phyloP scores from a whole-genome alignment of 2,329 filamentous ascomycete species.

The Penicillium hordei region DNA sequence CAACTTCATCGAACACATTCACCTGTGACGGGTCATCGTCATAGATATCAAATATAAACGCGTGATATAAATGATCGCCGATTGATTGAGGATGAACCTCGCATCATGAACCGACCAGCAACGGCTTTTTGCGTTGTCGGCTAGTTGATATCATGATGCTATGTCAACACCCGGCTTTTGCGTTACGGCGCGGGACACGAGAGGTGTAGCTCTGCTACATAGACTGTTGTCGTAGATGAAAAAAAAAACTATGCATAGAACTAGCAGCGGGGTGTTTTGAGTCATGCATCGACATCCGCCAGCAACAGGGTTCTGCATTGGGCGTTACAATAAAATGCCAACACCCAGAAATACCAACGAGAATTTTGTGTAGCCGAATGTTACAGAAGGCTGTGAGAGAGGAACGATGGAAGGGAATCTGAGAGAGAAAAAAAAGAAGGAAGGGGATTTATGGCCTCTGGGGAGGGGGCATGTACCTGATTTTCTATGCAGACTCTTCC shows the following conservation, averaged over 20 bases:
- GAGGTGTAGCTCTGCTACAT: too few species aligned
- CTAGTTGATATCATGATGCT: background rate
- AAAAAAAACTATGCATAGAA: too few species aligned
- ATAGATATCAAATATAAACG: too few species aligned
- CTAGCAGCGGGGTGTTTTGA: background rate
- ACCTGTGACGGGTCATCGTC: background rate
- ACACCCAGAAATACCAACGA: background rate
- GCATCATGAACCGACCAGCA: background rate
- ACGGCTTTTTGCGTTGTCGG: background rate
- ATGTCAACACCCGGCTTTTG: background rate
- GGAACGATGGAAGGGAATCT: too few species aligned
- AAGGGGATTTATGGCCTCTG: background rate
- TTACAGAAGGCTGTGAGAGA: background rate
- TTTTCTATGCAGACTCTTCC: background rate
- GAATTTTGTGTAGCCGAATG: background rate
- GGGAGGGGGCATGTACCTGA: background rate
- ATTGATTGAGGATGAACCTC: background rate
- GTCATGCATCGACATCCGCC: background rate
- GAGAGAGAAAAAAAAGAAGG: too few species aligned
- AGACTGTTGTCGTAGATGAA: background rate
- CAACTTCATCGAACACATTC: background rate
- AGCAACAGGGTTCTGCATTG: background rate
- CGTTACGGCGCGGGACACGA: too few species aligned
- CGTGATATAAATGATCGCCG: background rate
- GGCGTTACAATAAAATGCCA: background rate